Base-by-base conservation (phyloP, 192 early-diverging fungal genomes). In the Chytriomyces confervae region DNA sequence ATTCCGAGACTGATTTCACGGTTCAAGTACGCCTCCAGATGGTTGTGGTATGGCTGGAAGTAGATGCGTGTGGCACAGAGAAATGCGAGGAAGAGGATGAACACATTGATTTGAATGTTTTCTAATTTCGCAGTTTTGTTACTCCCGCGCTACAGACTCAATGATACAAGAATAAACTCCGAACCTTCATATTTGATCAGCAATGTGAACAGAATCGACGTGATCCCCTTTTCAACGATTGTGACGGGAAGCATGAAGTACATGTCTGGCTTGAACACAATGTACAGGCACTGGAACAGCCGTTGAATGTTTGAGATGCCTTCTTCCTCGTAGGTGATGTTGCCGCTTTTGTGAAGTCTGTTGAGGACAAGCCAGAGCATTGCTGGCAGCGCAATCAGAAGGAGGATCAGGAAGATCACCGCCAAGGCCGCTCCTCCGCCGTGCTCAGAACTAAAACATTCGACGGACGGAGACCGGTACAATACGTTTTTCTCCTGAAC, bases 1-100 rank as follows among this genome's bases (percentile, higher is more conserved):
- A 66, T 69, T 16, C 76, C 65, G 13, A 69, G 27, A 50, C 23
- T 23, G 16, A 77, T 69, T 53, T 77, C 76, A 5, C 76, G 76
- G 66, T 69, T 69, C 50, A 77, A 57, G 63, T 77, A 77, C 6
- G 76, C 76, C 60, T 77, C 76, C 29, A 77, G 36, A 27, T 50
- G 49, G 50, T 60, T 61, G 24, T 61, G 60, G 66, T 69, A 69
- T 7, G 76, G 76, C 48, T 77, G 76, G 27, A 29, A 61, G 66
- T 77, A 77, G 20, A 77, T 66, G 46, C 75, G 46, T 10, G 49
- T 66, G 10, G 69, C 68, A 45, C 77, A 72, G 43, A 72, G 53
- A 45, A 68, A 69, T 6, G 36, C 67, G 6, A 77, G 61, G 23
- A 77, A 62, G 13, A 77, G 10, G 18, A 77, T 77, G 24, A 62